These are phyloP conservation scores for Spencermartinsiella europaea DNA, from an alignment of 805 yeast genomes.

Conservation along the genomic window DNA sequence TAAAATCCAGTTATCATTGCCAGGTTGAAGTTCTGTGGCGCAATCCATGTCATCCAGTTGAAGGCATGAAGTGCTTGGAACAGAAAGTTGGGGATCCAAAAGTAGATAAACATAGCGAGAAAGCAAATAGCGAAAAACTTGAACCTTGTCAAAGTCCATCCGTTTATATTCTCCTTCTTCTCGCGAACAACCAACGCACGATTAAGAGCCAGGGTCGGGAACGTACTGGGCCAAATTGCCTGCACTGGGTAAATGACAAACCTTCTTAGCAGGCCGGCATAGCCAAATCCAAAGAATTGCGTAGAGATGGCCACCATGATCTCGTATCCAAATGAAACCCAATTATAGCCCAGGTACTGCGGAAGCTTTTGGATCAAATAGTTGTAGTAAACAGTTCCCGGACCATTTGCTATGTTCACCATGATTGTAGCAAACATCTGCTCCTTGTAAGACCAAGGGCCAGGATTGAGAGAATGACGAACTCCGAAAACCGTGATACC, in stretches of 20 bases:
- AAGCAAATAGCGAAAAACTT: conserved; percentile 39
- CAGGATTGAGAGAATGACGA: too few relatives aligned
- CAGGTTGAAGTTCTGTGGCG: conserved; percentile 45
- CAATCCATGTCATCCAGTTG: conserved; percentile 65
- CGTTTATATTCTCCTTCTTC: conserved; percentile 25
- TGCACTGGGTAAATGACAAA: conserved; percentile 38
- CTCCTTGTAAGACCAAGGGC: conserved; percentile 55
- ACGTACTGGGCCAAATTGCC: conserved; percentile 46
- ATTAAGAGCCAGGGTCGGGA: conserved; percentile 45
- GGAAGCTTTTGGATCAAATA: conserved; percentile 11
- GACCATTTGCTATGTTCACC: conserved; percentile 38
- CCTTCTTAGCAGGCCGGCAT: conserved; percentile 51
- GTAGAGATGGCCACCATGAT: conserved; percentile 41
- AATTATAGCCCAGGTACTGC: conserved; percentile 10
- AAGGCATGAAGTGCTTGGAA: too few relatives aligned
- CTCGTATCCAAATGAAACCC: conserved; percentile 13
- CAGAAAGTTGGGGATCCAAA: conserved; percentile 57
- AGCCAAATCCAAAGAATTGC: conserved; percentile 44
- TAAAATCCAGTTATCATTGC: conserved; percentile 50
- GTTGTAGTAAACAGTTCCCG: conserved; percentile 12
- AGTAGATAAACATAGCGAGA: conserved; percentile 41
- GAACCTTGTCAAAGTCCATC: conserved; percentile 55
- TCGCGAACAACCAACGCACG: conserved; percentile 36
- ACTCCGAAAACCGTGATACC: conserved; percentile 37
- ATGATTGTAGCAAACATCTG: conserved; percentile 53